Percentiles rank a stretch among this genome's conserved stretches.
These are phyloP conservation scores for Aspergillus floridensis DNA, from an alignment of 2,329 filamentous ascomycete species.

Conservation along the genomic window DNA sequence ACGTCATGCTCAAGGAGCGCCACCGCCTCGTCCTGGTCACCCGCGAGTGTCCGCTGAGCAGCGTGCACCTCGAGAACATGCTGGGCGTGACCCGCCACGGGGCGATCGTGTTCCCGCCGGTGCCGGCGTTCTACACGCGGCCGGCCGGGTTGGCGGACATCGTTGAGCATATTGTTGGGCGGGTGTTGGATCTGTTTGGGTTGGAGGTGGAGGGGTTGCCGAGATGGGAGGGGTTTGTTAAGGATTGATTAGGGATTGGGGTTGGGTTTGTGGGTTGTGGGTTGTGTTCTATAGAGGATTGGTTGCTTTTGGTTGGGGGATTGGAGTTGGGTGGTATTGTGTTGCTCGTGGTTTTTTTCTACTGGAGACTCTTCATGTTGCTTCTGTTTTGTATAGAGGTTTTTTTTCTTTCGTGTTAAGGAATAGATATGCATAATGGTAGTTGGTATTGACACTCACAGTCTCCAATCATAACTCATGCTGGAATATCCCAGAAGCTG, in stretches of 20 bases:
- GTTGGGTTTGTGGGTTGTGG: too few species aligned
- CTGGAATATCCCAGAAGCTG: too few species aligned
- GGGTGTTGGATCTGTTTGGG: constrained; percentile 48
- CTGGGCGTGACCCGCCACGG: constrained; percentile 35
- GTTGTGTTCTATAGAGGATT: too few species aligned
- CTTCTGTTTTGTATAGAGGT: too few species aligned
- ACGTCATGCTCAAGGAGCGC: constrained; percentile 49
- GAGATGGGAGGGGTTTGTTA: constrained; percentile 5
- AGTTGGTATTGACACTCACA: too few species aligned
- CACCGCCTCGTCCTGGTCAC: constrained; percentile 40
- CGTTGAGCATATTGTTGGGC: constrained; percentile 46
- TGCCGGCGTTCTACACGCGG: constrained; percentile 46
- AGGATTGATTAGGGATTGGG: background rate
- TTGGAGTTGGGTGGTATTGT: too few species aligned
- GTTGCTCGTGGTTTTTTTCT: too few species aligned
- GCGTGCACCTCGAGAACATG: constrained; percentile 50
- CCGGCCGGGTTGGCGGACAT: constrained; percentile 42
- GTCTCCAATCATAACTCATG: too few species aligned
- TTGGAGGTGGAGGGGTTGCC: constrained; percentile 42
- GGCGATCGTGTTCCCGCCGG: constrained; percentile 46
- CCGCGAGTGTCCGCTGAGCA: constrained; percentile 48
- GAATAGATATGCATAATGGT: too few species aligned
- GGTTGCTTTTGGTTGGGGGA: too few species aligned
- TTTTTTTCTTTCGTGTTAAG: too few species aligned
- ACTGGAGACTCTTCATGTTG: too few species aligned